phyloP scores from a whole-genome alignment of 2,329 filamentous ascomycete species.

The Diaporthe ampelina region DNA sequence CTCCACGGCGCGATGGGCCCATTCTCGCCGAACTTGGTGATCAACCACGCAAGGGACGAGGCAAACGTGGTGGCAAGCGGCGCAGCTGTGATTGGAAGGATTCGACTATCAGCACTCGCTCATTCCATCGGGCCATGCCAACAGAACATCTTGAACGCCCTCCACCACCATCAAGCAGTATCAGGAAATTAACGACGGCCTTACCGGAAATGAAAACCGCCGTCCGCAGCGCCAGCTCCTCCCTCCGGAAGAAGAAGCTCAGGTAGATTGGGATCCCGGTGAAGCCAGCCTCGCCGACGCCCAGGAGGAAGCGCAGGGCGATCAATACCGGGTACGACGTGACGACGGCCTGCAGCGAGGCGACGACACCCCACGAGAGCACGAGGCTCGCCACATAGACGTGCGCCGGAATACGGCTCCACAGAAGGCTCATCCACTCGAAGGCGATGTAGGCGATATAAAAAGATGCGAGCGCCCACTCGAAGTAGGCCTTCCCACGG shows the following conservation, averaged over 20 bases:
- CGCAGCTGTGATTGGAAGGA: conserved; percentile 70
- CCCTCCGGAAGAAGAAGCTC: conserved; percentile 73
- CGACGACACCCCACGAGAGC: conserved; percentile 82
- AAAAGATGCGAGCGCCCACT: conserved; percentile 73
- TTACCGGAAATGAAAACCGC: conserved; percentile 85
- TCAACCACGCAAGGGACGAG: conserved; percentile 82
- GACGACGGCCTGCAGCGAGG: conserved; percentile 78
- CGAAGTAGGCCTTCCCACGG: conserved; percentile 64
- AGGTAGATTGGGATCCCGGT: conserved; percentile 74
- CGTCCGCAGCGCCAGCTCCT: conserved; percentile 86
- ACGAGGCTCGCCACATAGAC: conserved; percentile 74
- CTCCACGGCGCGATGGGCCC: conserved; percentile 85
- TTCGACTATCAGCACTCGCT: neutral
- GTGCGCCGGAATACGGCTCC: conserved; percentile 72
- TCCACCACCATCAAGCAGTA: neutral
- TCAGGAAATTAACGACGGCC: conserved; percentile 42
- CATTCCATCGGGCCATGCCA: neutral
- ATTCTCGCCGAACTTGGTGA: conserved; percentile 75
- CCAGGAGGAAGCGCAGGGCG: conserved; percentile 68
- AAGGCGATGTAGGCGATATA: conserved; percentile 75
- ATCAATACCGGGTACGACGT: conserved; percentile 74
- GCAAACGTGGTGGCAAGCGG: conserved; percentile 86
- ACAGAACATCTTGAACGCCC: too few species aligned
- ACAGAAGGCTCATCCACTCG: conserved; percentile 76
- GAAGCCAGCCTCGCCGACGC: conserved; percentile 76